Percentiles rank a stretch among this genome's conserved stretches.
phyloP scores from a whole-genome alignment of 257 asterid species.

The Orobanche coerulescens region DNA sequence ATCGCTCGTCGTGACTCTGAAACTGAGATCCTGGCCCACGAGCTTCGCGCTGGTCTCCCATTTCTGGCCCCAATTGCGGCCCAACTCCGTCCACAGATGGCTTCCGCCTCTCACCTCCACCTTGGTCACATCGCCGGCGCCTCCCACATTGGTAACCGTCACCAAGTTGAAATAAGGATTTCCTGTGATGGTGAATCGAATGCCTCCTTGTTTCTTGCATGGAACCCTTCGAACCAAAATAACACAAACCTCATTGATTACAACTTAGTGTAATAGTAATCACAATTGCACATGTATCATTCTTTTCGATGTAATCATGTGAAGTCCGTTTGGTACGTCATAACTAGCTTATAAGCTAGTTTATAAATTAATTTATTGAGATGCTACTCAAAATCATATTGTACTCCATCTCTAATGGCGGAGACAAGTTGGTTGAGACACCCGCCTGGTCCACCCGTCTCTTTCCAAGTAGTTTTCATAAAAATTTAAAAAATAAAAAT shows the following conservation, averaged over 20 bases:
- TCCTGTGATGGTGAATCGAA: slow-evolving; percentile 35
- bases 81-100: slow-evolving; percentile 24
- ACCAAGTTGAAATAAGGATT: slow-evolving; percentile 38
- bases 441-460: too few species aligned
- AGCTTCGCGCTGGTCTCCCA: slow-evolving; percentile 34
- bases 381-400: too few species aligned
- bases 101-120: slow-evolving; percentile 26
- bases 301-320: too few species aligned
- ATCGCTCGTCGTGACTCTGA: slow-evolving; percentile 36
- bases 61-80: slow-evolving; percentile 35
- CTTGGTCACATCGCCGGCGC: slow-evolving; percentile 34
- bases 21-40: slow-evolving; percentile 24
- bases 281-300: too few species aligned
- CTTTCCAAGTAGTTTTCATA: too few species aligned
- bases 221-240: slow-evolving; percentile 28
- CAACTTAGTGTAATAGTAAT: too few species aligned
- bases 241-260: not conserved
- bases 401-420: too few species aligned
- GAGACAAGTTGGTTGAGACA: too few species aligned
- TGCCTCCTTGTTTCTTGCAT: slow-evolving; percentile 47
- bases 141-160: slow-evolving; percentile 36
- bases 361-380: too few species aligned
- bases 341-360: too few species aligned
- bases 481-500: too few species aligned
- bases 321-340: too few species aligned